Evolutionary conservation across 495 filamentous ascomycete species (phyloP).

Genomic region (Astrocystis sublimbata): DNA sequence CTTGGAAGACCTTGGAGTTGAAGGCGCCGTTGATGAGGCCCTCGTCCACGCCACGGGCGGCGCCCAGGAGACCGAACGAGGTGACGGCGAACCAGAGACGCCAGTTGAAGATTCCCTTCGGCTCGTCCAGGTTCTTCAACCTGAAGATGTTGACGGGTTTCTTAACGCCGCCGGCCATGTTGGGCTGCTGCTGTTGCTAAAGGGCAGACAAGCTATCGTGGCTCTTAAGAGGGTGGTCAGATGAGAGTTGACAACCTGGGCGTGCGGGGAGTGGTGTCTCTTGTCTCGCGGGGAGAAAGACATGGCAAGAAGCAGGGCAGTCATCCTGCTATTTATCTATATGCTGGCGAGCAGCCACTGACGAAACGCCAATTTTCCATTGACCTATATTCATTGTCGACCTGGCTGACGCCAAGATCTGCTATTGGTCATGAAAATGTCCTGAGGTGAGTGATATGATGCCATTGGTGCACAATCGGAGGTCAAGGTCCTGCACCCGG

Average conservation of each 20-base stretch:
- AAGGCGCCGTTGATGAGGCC: constrained; percentile 69
- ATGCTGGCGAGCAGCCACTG: background rate
- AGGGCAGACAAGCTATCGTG: background rate
- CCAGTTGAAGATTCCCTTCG: constrained; percentile 64
- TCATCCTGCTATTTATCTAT: constrained; percentile 7
- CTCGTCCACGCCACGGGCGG: constrained; percentile 72
- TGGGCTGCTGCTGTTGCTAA: constrained; percentile 25
- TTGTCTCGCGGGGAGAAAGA: background rate
- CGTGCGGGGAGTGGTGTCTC: background rate
- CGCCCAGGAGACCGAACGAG: constrained; percentile 69
- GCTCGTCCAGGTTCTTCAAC: constrained; percentile 54
- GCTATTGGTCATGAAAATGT: background rate
- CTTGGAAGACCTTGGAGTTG: constrained; percentile 62
- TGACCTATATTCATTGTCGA: too few species aligned
- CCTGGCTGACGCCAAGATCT: background rate
- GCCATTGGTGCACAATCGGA: background rate
- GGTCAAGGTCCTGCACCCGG: background rate
- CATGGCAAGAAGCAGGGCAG: background rate
- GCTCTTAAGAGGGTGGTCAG: background rate
- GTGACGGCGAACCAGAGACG: constrained; percentile 64
- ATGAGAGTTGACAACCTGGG: background rate
- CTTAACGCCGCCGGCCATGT: constrained; percentile 63
- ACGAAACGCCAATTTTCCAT: background rate
- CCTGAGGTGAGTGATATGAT: too few species aligned
- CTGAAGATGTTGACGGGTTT: constrained; percentile 69